Evolutionary conservation across 139 green algal species (phyloP).

Genomic region (Chlorella sp.): DNA sequence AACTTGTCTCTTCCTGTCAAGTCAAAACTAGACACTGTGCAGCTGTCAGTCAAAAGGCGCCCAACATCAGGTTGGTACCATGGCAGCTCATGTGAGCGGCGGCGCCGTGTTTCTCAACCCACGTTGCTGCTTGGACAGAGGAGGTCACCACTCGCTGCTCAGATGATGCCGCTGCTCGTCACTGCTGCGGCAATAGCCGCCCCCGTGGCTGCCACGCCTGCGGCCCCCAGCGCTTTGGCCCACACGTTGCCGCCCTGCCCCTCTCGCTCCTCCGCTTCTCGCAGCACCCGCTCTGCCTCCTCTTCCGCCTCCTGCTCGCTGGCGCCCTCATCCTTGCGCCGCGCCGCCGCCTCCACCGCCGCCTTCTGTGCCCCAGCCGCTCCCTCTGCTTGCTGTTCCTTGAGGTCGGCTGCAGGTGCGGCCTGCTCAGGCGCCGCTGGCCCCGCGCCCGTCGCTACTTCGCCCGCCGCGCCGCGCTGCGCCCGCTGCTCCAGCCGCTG

Average conservation of each 20-base stretch:
- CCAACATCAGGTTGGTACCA: no score
- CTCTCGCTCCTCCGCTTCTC: slow-evolving; percentile 1
- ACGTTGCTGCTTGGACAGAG: no score
- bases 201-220: slow-evolving; percentile 9
- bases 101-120: no score
- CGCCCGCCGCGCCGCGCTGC: background rate
- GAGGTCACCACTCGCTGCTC: background rate
- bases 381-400: background rate
- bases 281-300: background rate
- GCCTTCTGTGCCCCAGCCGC: background rate
- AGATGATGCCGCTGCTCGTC: background rate
- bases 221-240: slow-evolving; percentile 6
- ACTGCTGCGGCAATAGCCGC: background rate
- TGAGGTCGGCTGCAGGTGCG: background rate
- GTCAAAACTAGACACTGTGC: no score
- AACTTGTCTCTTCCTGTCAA: no score
- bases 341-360: background rate
- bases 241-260: slow-evolving; percentile 12
- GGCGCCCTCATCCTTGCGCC: background rate
- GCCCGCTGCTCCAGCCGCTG: slow-evolving; percentile 18
- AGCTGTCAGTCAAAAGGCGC: no score
- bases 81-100: no score
- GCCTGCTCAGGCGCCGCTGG: background rate
- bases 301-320: background rate
- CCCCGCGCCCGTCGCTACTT: background rate